Percentiles rank a stretch among this genome's conserved stretches.
These are phyloP conservation scores for Collybia mongolica DNA, from an alignment of 768 basidiomycete species.

Conservation along the genomic window DNA sequence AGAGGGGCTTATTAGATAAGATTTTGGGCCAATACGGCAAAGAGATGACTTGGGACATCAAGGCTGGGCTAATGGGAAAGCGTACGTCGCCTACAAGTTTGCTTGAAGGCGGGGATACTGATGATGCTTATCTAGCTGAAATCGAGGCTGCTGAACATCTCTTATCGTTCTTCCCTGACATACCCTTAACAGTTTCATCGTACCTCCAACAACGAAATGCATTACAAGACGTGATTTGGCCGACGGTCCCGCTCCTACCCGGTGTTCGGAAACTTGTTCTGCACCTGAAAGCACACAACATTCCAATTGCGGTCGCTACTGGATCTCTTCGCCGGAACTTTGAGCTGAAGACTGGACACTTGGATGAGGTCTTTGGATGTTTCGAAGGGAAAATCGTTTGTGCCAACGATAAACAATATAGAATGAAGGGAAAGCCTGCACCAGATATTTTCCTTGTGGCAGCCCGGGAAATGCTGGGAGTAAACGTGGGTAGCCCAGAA, in stretches of 20 bases:
- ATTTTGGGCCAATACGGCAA: constrained; percentile 72
- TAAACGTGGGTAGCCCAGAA: constrained; percentile 51
- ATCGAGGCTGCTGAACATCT: constrained; percentile 61
- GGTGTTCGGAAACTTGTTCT: constrained; percentile 67
- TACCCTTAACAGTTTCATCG: constrained; percentile 59
- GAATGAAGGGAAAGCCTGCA: constrained; percentile 70
- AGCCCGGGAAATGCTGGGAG: constrained; percentile 57
- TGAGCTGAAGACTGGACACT: constrained; percentile 63
- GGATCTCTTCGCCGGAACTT: constrained; percentile 68
- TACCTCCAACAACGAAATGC: constrained; percentile 57
- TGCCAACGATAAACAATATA: constrained; percentile 58
- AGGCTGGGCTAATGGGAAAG: constrained; percentile 88
- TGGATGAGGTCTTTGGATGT: constrained; percentile 52
- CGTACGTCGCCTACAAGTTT: constrained; percentile 36
- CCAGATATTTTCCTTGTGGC: constrained; percentile 82
- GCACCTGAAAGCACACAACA: constrained; percentile 63
- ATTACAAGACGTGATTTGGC: constrained; percentile 67
- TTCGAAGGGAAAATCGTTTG: constrained; percentile 72
- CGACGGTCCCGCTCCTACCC: constrained; percentile 68
- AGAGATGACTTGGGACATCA: constrained; percentile 86
- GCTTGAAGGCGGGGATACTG: not conserved
- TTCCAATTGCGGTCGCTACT: constrained; percentile 84
- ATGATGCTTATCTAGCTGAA: constrained; percentile 47
- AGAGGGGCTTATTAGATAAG: constrained; percentile 44
- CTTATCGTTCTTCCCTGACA: constrained; percentile 74